These are phyloP conservation scores for Alternaria metachromatica DNA, from an alignment of 2,329 filamentous ascomycete genomes.

Conservation along the genomic window DNA sequence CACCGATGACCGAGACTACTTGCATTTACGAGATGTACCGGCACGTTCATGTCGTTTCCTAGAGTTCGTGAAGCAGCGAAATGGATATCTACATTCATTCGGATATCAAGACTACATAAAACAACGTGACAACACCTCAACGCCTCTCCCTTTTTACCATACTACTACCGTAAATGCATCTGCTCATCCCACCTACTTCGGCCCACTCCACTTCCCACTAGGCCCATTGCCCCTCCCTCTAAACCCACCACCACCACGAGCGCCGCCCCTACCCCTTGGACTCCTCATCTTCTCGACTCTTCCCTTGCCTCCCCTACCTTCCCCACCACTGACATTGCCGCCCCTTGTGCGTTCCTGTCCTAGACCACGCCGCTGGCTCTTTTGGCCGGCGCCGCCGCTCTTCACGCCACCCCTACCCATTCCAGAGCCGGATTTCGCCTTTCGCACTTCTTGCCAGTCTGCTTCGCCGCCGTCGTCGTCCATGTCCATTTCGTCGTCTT, in stretches of 20 bases:
- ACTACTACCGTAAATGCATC: neutral
- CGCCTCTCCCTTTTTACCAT: constrained; percentile 6
- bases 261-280: constrained; percentile 15
- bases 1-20: neutral
- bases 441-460: constrained; percentile 42
- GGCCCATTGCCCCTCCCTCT: constrained; percentile 11
- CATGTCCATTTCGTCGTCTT: constrained; percentile 56
- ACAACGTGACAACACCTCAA: neutral
- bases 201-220: constrained; percentile 14
- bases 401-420: constrained; percentile 36
- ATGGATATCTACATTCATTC: neutral
- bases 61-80: neutral
- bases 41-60: neutral
- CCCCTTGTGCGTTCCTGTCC: constrained; percentile 46
- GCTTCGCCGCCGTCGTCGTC: constrained; percentile 51
- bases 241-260: constrained; percentile 17
- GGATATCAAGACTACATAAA: neutral
- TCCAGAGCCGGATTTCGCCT: constrained; percentile 43
- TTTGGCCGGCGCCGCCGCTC: constrained; percentile 23
- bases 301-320: constrained; percentile 22
- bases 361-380: constrained; percentile 44
- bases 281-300: constrained; percentile 16
- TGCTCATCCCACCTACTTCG: constrained; percentile 4
- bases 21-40: neutral
- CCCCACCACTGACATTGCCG: constrained; percentile 26